A percentile compares a stretch with the other conserved stretches of the same genome.
These are phyloP conservation scores for Russula earlei DNA, from an alignment of 768 basidiomycete species.

Conservation along the genomic window DNA sequence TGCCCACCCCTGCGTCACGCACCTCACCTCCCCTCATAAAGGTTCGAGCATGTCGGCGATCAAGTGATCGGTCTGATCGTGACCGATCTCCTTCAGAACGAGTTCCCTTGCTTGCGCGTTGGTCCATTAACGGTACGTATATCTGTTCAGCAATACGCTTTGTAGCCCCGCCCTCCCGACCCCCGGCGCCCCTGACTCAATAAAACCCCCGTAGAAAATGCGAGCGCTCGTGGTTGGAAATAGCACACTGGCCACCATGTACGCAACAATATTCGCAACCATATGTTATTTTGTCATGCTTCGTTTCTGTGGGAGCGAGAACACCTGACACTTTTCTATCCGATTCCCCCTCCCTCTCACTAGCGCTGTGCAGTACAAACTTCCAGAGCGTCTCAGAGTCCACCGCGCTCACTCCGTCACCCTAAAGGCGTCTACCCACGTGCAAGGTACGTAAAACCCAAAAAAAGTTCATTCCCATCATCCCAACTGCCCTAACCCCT, in stretches of 20 bases:
- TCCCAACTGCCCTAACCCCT: constrained; percentile 7
- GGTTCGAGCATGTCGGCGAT: constrained; percentile 72
- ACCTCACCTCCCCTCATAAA: constrained; percentile 25
- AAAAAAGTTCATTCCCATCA: neutral
- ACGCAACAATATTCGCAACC: no score
- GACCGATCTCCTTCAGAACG: constrained; percentile 46
- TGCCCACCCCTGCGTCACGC: no score
- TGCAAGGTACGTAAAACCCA: constrained; percentile 48
- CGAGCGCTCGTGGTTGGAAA: constrained; percentile 69
- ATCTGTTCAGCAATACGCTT: neutral
- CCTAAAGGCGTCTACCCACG: constrained; percentile 55
- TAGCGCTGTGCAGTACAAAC: constrained; percentile 55
- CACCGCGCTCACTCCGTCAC: constrained; percentile 69
- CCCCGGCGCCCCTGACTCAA: no score
- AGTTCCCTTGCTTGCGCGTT: constrained; percentile 63
- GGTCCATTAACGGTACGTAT: constrained; percentile 60
- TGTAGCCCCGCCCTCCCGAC: neutral
- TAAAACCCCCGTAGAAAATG: constrained; percentile 50
- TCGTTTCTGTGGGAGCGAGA: neutral
- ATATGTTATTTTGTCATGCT: no score
- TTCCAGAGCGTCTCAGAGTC: constrained; percentile 51
- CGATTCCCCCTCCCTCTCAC: no score
- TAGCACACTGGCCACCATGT: constrained; percentile 63
- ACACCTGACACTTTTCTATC: neutral
- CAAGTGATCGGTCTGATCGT: constrained; percentile 60